Percentiles rank a stretch among this genome's conserved stretches.
phyloP scores from a whole-genome alignment of 1,139 yeast species.

The Yamadazyma trypodendri region DNA sequence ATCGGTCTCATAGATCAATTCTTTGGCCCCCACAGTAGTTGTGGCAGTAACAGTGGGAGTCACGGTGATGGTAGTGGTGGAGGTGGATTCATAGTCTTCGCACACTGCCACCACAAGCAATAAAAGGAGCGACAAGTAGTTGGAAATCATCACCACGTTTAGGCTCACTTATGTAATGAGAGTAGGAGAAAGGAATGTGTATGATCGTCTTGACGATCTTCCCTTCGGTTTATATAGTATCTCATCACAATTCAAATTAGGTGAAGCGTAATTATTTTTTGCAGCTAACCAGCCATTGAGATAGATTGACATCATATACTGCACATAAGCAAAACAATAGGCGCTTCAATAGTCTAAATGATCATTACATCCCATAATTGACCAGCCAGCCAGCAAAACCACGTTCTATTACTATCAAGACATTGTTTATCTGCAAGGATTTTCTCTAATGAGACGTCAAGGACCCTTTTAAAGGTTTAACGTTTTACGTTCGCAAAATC shows the following conservation, averaged over 20 bases:
- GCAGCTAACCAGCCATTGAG: constrained; percentile 11
- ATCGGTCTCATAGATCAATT: constrained; percentile 31
- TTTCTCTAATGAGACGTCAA: background rate
- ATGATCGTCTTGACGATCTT: background rate
- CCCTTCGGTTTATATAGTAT: background rate
- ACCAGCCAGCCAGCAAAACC: background rate
- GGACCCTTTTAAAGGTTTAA: background rate
- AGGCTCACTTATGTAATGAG: background rate
- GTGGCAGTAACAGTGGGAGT: constrained; percentile 32
- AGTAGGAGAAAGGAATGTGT: background rate
- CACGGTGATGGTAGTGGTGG: constrained; percentile 24
- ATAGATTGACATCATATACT: background rate
- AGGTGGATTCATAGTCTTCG: constrained; percentile 17
- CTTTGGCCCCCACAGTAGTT: constrained; percentile 27
- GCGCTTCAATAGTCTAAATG: background rate
- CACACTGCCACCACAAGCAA: constrained; percentile 16
- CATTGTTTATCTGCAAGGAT: background rate
- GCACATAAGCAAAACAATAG: background rate
- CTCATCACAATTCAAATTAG: background rate
- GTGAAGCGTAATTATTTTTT: constrained; percentile 2
- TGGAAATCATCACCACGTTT: constrained; percentile 12
- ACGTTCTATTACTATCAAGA: no score
- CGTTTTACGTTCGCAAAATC: background rate
- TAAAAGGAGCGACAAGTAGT: constrained; percentile 20
- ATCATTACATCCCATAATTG: background rate